Evolutionary conservation across 2,329 filamentous ascomycete species (phyloP).

Genomic region (Colletotrichum coccodes): DNA sequence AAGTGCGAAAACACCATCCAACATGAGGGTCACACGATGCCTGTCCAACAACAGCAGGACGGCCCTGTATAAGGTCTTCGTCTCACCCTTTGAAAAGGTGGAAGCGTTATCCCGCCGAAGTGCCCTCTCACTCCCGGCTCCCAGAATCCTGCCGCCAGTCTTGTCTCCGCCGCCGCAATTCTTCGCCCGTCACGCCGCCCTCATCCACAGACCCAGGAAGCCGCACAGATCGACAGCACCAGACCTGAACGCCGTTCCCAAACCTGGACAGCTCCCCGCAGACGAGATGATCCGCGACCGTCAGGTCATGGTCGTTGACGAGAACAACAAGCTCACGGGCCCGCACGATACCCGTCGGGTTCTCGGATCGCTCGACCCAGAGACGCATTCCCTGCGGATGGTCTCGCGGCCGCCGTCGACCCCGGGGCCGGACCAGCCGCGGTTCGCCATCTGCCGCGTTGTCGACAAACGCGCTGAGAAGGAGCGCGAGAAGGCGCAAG

Average conservation of each 20-base stretch:
- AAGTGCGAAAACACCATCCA: slow-evolving; percentile 42
- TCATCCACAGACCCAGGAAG: slow-evolving; percentile 14
- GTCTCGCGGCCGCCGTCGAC: slow-evolving; percentile 36
- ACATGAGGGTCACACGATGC: slow-evolving; percentile 52
- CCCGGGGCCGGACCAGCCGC: slow-evolving; percentile 34
- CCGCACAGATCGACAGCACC: neutral
- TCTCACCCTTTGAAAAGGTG: slow-evolving; percentile 46
- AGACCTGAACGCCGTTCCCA: neutral
- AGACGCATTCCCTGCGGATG: slow-evolving; percentile 52
- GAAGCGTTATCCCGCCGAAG: slow-evolving; percentile 39
- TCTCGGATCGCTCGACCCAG: slow-evolving; percentile 49
- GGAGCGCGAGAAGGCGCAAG: slow-evolving; percentile 54
- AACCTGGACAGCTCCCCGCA: neutral
- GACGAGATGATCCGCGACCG: slow-evolving; percentile 57
- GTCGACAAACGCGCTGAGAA: slow-evolving; percentile 65
- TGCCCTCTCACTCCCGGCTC: slow-evolving; percentile 14
- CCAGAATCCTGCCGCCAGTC: slow-evolving; percentile 4
- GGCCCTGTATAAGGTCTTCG: slow-evolving; percentile 58
- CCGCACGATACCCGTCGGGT: slow-evolving; percentile 51
- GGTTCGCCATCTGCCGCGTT: slow-evolving; percentile 76
- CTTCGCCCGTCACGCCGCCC: slow-evolving; percentile 13
- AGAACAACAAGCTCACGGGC: slow-evolving; percentile 49
- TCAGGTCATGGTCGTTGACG: slow-evolving; percentile 52
- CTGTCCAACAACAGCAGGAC: slow-evolving; percentile 55
- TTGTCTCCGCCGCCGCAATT: neutral